A percentile compares a stretch with the other conserved stretches of the same genome.
Evolutionary conservation across 441 rosid species (phyloP).

Genomic region (Jatropha podagrica): DNA sequence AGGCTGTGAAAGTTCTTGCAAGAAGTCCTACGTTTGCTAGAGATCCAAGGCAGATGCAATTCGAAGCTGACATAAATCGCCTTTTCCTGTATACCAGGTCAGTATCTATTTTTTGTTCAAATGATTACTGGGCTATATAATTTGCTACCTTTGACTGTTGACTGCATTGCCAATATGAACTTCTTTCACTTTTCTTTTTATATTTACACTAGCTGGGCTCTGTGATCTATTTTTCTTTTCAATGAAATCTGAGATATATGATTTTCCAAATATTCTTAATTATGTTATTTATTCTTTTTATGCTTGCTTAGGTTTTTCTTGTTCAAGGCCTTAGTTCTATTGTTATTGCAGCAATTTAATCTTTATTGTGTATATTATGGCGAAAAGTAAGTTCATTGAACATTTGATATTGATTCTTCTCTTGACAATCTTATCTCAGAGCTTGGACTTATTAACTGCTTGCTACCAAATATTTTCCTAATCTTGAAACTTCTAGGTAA

Average conservation of each 20-base stretch:
- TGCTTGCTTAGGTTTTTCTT: not conserved
- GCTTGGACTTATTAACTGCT: not conserved
- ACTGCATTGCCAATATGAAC: not conserved
- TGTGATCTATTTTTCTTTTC: not conserved
- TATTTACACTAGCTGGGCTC: not conserved
- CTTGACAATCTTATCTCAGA: not conserved
- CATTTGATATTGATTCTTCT: not conserved
- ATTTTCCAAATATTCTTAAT: not conserved
- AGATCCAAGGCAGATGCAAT: slow-evolving; percentile 71
- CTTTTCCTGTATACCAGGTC: slow-evolving; percentile 83
- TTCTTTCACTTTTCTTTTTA: not conserved
- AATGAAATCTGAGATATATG: not conserved
- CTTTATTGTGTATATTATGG: not conserved
- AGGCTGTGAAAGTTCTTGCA: slow-evolving; percentile 73
- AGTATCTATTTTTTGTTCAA: slow-evolving; percentile 1
- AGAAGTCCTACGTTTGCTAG: slow-evolving; percentile 65
- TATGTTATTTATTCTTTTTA: not conserved
- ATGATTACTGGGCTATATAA: not conserved
- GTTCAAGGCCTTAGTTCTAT: not conserved
- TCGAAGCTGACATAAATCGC: slow-evolving; percentile 72
- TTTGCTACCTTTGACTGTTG: not conserved
- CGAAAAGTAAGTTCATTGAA: not conserved
- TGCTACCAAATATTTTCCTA: not conserved
- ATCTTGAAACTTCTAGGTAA: not conserved
- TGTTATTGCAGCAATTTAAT: not conserved